Percentiles rank a stretch among this genome's conserved stretches.
Evolutionary conservation across 768 basidiomycete species (phyloP).

Genomic region (Suillus bovinus): DNA sequence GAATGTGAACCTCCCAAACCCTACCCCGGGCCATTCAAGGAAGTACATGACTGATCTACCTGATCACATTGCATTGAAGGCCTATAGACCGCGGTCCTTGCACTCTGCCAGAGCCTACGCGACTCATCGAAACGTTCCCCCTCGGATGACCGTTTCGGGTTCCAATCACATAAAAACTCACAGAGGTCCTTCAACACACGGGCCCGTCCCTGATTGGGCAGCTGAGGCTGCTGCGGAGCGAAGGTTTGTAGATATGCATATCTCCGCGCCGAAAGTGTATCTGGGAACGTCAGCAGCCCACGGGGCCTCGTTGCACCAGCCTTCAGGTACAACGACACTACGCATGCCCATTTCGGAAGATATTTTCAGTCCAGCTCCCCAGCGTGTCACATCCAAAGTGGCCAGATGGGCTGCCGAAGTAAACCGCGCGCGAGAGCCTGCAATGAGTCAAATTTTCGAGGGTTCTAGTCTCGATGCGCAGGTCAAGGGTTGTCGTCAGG

Average conservation of each 20-base stretch:
- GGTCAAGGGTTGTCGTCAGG: neutral
- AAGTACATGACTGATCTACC: neutral
- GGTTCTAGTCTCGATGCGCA: constrained; percentile 1
- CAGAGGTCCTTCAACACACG: neutral
- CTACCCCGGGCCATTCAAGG: neutral
- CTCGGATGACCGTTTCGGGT: neutral
- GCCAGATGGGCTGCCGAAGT: constrained; percentile 2
- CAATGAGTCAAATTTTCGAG: neutral
- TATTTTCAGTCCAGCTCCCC: neutral
- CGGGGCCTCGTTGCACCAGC: neutral
- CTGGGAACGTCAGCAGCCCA: neutral
- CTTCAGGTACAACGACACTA: neutral
- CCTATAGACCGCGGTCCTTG: neutral
- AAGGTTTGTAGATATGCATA: neutral
- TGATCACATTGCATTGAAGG: neutral
- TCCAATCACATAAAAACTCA: neutral
- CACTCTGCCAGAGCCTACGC: neutral
- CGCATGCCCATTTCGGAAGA: neutral
- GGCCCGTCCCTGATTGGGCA: neutral
- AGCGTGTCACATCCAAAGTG: neutral
- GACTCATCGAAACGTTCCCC: neutral
- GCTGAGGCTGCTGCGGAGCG: neutral
- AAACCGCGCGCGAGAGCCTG: constrained; percentile 1
- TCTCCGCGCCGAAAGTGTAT: neutral
- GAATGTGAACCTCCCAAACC: neutral